A percentile compares a stretch with the other conserved stretches of the same genome.
These are phyloP conservation scores for Candida glucosophila DNA, from an alignment of 1,139 yeast genomes.

Conservation along the genomic window DNA sequence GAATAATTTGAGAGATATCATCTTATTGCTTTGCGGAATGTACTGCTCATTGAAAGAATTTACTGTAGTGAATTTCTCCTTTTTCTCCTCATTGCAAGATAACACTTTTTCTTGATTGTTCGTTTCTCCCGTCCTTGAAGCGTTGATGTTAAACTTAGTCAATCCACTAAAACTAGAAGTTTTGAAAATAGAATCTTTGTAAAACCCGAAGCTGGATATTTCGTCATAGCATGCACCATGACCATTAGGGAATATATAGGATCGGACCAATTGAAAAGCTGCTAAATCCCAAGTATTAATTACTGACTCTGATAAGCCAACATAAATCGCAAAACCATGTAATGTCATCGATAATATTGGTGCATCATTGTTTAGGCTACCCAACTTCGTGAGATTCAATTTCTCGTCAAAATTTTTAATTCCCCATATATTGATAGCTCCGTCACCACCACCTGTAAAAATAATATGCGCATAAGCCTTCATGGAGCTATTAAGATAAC, in stretches of 20 bases:
- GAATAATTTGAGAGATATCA: slow-evolving; percentile 22
- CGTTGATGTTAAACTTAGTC: slow-evolving; percentile 41
- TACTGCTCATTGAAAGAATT: slow-evolving; percentile 1
- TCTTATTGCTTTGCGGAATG: slow-evolving; percentile 12
- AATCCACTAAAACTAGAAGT: slow-evolving; percentile 49
- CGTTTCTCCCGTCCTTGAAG: too few species aligned
- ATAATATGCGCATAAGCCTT: slow-evolving; percentile 15
- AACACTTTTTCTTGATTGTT: too few species aligned
- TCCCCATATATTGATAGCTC: slow-evolving; percentile 71
- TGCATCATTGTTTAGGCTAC: slow-evolving; percentile 55
- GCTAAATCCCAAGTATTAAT: slow-evolving; percentile 79
- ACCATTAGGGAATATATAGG: slow-evolving; percentile 34
- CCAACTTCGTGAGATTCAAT: slow-evolving; percentile 13
- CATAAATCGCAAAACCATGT: slow-evolving; percentile 60
- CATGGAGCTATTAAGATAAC: slow-evolving; percentile 12
- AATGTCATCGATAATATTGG: slow-evolving; percentile 62
- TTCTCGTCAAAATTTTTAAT: slow-evolving; percentile 14
- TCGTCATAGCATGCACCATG: slow-evolving; percentile 18
- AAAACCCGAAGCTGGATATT: slow-evolving; percentile 36
- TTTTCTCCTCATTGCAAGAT: not conserved
- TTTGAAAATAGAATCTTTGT: slow-evolving; percentile 43
- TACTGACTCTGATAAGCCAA: slow-evolving; percentile 67
- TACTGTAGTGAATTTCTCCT: slow-evolving; percentile 5
- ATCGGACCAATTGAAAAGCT: slow-evolving; percentile 63
- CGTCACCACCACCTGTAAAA: slow-evolving; percentile 81